Percentiles rank a stretch among this genome's conserved stretches.
Conservation (phyloP, 305 asterid species). For the Rubia tinctorum region DNA sequence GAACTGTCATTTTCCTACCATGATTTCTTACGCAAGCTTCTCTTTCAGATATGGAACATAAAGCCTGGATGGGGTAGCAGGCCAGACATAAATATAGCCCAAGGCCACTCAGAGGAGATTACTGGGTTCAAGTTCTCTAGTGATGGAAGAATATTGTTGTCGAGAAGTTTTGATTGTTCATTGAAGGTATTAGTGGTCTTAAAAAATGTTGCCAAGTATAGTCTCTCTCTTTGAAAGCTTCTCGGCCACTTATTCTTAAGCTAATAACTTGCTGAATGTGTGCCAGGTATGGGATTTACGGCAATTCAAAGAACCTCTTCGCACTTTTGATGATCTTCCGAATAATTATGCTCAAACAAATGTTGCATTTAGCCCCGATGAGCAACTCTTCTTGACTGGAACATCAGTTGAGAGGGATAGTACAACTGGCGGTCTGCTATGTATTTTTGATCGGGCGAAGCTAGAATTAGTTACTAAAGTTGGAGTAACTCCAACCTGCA, state of each 20-base stretch:
- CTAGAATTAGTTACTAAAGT: constrained; percentile 75
- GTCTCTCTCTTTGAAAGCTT: neutral
- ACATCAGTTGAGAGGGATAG: constrained; percentile 73
- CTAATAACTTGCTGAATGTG: constrained; percentile 10
- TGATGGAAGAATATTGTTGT: constrained; percentile 70
- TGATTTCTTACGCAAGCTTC: neutral
- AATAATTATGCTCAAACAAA: constrained; percentile 89
- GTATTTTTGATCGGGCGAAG: constrained; percentile 73
- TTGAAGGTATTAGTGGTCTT: constrained; percentile 55
- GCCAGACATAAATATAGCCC: constrained; percentile 58
- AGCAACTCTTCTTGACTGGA: constrained; percentile 79
- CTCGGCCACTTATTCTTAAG: neutral
- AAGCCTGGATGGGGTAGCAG: constrained; percentile 97
- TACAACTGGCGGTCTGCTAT: constrained; percentile 72
- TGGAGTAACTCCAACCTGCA: constrained; percentile 76
- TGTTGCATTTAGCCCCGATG: constrained; percentile 80
- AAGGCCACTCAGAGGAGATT: constrained; percentile 80
- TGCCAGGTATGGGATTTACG: constrained; percentile 90
- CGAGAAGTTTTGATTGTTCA: constrained; percentile 89
- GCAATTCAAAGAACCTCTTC: constrained; percentile 67
- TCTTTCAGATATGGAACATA: constrained; percentile 77
- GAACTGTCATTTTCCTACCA: neutral
- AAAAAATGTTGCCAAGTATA: neutral
- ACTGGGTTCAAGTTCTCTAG: constrained; percentile 80
- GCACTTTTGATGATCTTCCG: constrained; percentile 69